These are phyloP conservation scores for Zoysia matrella DNA, from an alignment of 202 grass and related monocot species.

Conservation along the genomic window DNA sequence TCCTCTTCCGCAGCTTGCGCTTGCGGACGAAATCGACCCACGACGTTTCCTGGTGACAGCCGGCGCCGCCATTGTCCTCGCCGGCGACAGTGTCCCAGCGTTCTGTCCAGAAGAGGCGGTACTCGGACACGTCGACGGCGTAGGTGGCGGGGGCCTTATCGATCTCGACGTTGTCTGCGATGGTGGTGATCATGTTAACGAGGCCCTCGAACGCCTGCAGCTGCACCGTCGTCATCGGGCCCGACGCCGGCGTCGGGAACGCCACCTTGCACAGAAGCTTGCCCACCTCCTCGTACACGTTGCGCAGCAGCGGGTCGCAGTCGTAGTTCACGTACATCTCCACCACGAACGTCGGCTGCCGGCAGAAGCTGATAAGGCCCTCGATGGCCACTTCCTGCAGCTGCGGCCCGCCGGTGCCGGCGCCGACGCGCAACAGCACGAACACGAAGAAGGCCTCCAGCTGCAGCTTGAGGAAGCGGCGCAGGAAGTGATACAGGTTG, in stretches of 20 bases:
- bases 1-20: constrained; percentile 83
- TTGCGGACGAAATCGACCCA: constrained; percentile 86
- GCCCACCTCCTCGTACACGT: constrained; percentile 76
- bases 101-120: constrained; percentile 65
- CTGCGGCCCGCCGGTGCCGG: constrained; percentile 49
- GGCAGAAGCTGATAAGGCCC: constrained; percentile 82
- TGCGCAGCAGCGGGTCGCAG: constrained; percentile 78
- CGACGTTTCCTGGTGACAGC: constrained; percentile 40
- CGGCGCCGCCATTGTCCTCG: too few relatives aligned
- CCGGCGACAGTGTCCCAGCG: constrained; percentile 25
- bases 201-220: constrained; percentile 88
- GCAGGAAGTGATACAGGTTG: constrained; percentile 88
- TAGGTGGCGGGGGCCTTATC: constrained; percentile 62
- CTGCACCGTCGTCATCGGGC: constrained; percentile 63
- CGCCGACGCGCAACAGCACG: constrained; percentile 62
- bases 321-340: constrained; percentile 98
- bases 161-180: constrained; percentile 84
- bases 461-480: constrained; percentile 83
- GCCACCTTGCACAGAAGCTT: constrained; percentile 86
- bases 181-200: constrained; percentile 81
- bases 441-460: constrained; percentile 88
- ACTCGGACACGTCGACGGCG: constrained; percentile 66
- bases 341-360: constrained; percentile 81
- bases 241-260: constrained; percentile 50
- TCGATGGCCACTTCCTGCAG: constrained; percentile 92